These are phyloP conservation scores for Trifolium dubium DNA, from an alignment of 306 rosid genomes.

Conservation along the genomic window DNA sequence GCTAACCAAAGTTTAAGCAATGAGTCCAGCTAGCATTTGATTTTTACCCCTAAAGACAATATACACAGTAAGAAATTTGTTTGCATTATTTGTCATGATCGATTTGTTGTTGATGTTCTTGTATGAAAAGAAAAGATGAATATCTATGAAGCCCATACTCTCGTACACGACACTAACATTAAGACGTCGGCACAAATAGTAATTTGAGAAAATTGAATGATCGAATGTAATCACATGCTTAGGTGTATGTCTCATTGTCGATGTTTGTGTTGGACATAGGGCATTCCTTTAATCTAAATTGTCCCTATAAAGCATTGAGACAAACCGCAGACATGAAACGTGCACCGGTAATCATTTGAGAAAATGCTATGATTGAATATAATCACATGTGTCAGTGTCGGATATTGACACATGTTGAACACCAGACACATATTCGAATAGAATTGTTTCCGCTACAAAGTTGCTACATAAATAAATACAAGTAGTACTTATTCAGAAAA, in stretches of 20 bases:
- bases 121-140: background rate
- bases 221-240: background rate
- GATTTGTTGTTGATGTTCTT: constrained; percentile 5
- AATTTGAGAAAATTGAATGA: background rate
- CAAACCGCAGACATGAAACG: background rate
- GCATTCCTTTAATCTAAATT: background rate
- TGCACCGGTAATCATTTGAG: background rate
- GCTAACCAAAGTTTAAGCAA: constrained; percentile 45
- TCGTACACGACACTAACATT: background rate
- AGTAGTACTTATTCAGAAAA: background rate
- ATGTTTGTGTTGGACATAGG: background rate
- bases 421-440: background rate
- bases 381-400: too few relatives aligned
- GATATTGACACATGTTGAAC: background rate
- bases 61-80: constrained; percentile 46
- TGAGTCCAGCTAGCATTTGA: constrained; percentile 49
- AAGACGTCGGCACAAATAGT: background rate
- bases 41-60: constrained; percentile 37
- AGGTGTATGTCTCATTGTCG: background rate
- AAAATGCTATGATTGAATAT: background rate
- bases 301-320: background rate
- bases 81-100: background rate
- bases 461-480: background rate
- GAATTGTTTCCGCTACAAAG: background rate
- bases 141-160: background rate